Base-by-base conservation (phyloP, 2,329 filamentous ascomycete species). In the Fusarium sp. region DNA sequence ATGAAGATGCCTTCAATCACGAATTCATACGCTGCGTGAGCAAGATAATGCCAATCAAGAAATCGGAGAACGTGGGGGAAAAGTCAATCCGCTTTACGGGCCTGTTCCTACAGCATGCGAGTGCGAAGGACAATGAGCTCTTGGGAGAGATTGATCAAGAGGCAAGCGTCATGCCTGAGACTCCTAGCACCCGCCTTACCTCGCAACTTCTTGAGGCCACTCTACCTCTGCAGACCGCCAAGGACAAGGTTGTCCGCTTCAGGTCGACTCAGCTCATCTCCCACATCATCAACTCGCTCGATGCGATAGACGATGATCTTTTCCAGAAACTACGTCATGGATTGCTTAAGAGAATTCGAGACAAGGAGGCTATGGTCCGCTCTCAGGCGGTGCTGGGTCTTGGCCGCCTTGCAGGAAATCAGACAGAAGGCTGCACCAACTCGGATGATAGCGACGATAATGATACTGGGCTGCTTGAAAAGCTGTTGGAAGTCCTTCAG, bases 231-330 rank as follows among this genome's bases (percentile, higher is more conserved):
- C 83, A 97, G 62, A 86, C 86, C 11, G 88, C 92, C 43, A 98
- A 97, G 80, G 96, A 99, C 80, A 98, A 97, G 79, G 91, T 91
- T 61, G 91, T 98, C 46, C 88, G 96, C 60, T 99, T 93, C 79
- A 87, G 96, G 60, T 89, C 94, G 6, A 96, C 95, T 0, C 96
- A 99, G 77, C 87, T 97, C 52, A 89, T 97, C 53, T 92, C 94
- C 3, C 92, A 97, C 76, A 90, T 97, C 66, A 91, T 99, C 80
- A 97, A 97, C 80, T 96, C 92, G 14, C 85, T 99, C 25, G 93
- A 97, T 65, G 90, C 93, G 3, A 93, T 98, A 72, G 96, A 98
- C 73, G 94, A 97, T 76, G 93, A 96, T 48, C 81, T 97, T 13
- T 99, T 97, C 77, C 89, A 94, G 72, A 87, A 93, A 61, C 84